phyloP scores from a whole-genome alignment of 2,329 filamentous ascomycete genomes.

The Cladophialophora yegresii region DNA sequence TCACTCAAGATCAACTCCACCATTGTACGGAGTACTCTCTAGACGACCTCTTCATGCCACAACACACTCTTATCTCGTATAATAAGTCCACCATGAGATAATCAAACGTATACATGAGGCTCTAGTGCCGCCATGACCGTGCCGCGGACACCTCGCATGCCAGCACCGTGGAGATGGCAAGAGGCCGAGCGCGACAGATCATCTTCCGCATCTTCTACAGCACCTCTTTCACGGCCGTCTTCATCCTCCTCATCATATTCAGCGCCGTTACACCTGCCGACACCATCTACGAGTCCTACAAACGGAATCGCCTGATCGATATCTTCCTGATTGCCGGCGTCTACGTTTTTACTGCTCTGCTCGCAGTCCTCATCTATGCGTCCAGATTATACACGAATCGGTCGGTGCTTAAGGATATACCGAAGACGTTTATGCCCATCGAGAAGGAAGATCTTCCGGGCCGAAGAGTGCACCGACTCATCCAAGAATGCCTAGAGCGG shows the following conservation, averaged over 20 bases:
- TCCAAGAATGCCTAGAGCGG: conserved; percentile 69
- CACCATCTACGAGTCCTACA: conserved; percentile 73
- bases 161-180: conserved; percentile 21
- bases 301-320: conserved; percentile 69
- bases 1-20: background rate
- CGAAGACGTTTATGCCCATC: conserved; percentile 81
- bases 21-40: background rate
- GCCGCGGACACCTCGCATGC: conserved; percentile 3
- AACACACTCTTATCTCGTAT: background rate
- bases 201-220: conserved; percentile 81
- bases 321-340: conserved; percentile 77
- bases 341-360: conserved; percentile 70
- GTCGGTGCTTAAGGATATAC: conserved; percentile 75
- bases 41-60: background rate
- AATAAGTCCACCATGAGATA: conserved; percentile 1
- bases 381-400: conserved; percentile 85
- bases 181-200: conserved; percentile 38
- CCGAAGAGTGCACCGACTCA: conserved; percentile 72
- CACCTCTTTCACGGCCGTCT: conserved; percentile 73
- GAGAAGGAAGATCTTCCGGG: conserved; percentile 76
- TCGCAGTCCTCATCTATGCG: conserved; percentile 75
- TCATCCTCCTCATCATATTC: conserved; percentile 70
- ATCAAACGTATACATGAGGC: conserved; percentile 10
- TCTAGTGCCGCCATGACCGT: conserved; percentile 17
- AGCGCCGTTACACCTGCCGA: conserved; percentile 80